Evolutionary conservation across 352 stramenopile species (phyloP).

Genomic region (Phytophthora fragariae): DNA sequence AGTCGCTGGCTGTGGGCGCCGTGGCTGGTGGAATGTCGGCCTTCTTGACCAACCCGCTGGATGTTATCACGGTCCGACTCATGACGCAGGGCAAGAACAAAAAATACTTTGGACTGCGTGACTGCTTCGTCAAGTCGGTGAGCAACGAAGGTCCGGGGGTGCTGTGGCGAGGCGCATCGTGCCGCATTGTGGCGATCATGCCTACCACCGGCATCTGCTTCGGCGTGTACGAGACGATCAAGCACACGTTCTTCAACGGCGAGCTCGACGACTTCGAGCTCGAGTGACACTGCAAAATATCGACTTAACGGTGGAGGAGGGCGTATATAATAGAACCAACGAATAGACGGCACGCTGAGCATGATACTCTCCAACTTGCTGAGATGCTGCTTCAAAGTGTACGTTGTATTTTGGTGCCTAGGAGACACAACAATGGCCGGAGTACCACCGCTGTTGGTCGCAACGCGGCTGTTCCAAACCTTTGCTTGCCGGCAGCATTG

Average conservation of each 20-base stretch:
- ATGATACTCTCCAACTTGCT: not conserved
- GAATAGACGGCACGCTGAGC: conserved; percentile 18
- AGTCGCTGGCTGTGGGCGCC: conserved; percentile 68
- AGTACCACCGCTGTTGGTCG: too few relatives aligned
- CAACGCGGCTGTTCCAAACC: too few relatives aligned
- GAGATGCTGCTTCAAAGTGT: too few relatives aligned
- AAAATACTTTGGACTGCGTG: conserved; percentile 62
- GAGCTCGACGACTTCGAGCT: conserved; percentile 77
- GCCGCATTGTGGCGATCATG: conserved; percentile 79
- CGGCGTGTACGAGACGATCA: conserved; percentile 88
- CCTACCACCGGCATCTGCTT: conserved; percentile 86
- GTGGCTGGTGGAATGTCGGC: conserved; percentile 67
- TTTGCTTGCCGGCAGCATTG: too few relatives aligned
- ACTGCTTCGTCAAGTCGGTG: conserved; percentile 72
- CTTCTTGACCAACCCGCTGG: conserved; percentile 84
- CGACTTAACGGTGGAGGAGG: conserved; percentile 3
- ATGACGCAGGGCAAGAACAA: conserved; percentile 85
- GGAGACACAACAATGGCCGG: too few relatives aligned
- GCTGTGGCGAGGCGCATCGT: conserved; percentile 77
- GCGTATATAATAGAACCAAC: conserved; percentile 39
- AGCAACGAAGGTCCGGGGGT: conserved; percentile 57
- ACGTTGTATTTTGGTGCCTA: too few relatives aligned
- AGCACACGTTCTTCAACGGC: conserved; percentile 70
- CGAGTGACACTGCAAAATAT: conserved; percentile 37
- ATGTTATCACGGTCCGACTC: conserved; percentile 81